phyloP scores from a whole-genome alignment of 768 basidiomycete species.

The Suillus hirtellus region DNA sequence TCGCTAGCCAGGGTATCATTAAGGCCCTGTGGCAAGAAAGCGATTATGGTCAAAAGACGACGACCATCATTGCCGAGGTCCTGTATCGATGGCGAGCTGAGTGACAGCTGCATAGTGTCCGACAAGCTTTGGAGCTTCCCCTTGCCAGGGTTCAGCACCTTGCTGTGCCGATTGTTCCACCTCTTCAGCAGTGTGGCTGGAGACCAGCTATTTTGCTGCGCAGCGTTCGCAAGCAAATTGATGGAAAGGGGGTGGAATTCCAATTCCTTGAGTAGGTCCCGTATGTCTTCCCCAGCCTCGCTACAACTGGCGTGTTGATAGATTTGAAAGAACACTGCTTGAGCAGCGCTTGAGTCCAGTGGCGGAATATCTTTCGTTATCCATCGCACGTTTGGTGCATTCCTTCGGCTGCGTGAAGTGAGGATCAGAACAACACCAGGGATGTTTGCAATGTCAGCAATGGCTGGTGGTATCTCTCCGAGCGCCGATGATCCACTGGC shows the following conservation, averaged over 20 bases:
- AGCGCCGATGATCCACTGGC: not conserved
- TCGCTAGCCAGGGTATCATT: not conserved
- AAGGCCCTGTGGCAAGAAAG: not conserved
- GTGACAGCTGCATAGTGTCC: not conserved
- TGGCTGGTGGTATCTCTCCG: not conserved
- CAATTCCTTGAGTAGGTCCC: not conserved
- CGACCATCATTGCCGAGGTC: not conserved
- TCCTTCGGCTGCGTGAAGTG: conserved; percentile 1
- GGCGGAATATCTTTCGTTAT: conserved; percentile 2
- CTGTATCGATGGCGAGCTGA: not conserved
- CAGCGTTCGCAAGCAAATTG: conserved; percentile 1
- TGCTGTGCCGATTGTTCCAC: not conserved
- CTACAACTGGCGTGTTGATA: not conserved
- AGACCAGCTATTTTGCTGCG: conserved; percentile 6
- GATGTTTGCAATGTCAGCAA: not conserved
- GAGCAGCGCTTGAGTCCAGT: not conserved
- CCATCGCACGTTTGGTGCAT: not conserved
- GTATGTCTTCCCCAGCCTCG: not conserved
- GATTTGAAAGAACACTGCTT: not conserved
- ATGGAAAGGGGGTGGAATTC: not conserved
- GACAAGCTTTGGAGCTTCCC: not conserved
- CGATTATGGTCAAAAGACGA: not conserved
- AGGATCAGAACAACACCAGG: conserved; percentile 5
- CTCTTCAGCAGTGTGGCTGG: not conserved
- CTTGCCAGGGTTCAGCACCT: not conserved